Percentiles rank a stretch among this genome's conserved stretches.
Conservation (phyloP, 768 basidiomycete species). For the Leccinum incarnatum region DNA sequence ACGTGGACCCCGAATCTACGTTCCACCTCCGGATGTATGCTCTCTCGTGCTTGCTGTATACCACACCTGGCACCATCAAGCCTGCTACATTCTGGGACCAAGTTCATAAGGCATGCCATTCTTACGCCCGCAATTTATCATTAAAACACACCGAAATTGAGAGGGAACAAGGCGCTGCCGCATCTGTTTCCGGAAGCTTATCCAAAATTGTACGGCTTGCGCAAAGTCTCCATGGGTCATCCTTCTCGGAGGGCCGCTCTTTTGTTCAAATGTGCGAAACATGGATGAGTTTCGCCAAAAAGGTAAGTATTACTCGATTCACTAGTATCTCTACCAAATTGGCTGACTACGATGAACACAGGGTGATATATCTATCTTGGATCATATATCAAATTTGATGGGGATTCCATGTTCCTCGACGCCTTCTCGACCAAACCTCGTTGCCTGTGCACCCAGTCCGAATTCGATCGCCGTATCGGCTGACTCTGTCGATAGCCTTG, state of each 20-base stretch:
- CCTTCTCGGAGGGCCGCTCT: slow-evolving; percentile 47
- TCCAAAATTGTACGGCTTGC: slow-evolving; percentile 42
- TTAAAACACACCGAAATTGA: slow-evolving; percentile 20
- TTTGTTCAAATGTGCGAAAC: slow-evolving; percentile 69
- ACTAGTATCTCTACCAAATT: not conserved
- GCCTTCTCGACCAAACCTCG: not conserved
- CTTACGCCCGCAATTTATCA: slow-evolving; percentile 25
- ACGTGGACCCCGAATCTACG: slow-evolving; percentile 19
- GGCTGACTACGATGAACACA: slow-evolving; percentile 21
- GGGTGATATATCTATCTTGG: slow-evolving; percentile 48
- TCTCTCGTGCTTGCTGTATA: slow-evolving; percentile 47
- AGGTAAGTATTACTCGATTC: slow-evolving; percentile 38
- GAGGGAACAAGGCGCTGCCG: slow-evolving; percentile 25
- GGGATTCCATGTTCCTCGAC: slow-evolving; percentile 14
- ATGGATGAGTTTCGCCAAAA: slow-evolving; percentile 66
- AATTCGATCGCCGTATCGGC: not conserved
- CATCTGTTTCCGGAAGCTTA: slow-evolving; percentile 43
- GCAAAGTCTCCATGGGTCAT: slow-evolving; percentile 34
- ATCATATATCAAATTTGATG: slow-evolving; percentile 46
- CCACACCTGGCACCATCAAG: slow-evolving; percentile 46
- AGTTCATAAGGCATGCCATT: slow-evolving; percentile 45
- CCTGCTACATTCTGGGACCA: slow-evolving; percentile 72
- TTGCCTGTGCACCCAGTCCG: not conserved
- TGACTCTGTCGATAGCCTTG: slow-evolving; percentile 18
- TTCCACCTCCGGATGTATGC: slow-evolving; percentile 42